These are phyloP conservation scores for Xylariaceae sp. DNA, from an alignment of 2,329 filamentous ascomycete genomes.

Conservation along the genomic window DNA sequence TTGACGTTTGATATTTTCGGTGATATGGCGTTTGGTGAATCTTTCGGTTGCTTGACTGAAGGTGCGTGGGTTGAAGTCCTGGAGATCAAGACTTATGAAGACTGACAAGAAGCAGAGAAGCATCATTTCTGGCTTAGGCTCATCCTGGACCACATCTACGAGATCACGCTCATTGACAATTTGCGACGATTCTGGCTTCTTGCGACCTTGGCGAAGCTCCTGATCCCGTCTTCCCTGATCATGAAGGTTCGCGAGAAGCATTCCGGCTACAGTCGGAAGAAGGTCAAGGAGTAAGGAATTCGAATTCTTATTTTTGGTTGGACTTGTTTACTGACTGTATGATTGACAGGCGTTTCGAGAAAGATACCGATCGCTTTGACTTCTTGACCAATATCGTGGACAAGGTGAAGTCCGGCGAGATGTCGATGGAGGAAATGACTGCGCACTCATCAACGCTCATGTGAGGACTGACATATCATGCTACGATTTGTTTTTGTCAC, in stretches of 20 bases:
- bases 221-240: constrained; percentile 5
- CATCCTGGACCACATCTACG: constrained; percentile 1
- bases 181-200: constrained; percentile 7
- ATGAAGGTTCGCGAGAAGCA: constrained; percentile 10
- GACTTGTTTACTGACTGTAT: not conserved
- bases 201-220: not conserved
- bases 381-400: constrained; percentile 12
- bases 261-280: constrained; percentile 8
- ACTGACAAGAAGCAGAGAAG: not conserved
- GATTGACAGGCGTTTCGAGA: constrained; percentile 10
- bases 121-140: constrained; percentile 4
- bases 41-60: not conserved
- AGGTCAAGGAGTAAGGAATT: constrained; percentile 11
- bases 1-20: not conserved
- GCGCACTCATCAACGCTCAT: constrained; percentile 18
- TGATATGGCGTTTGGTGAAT: constrained; percentile 2
- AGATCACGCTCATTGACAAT: constrained; percentile 16
- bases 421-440: constrained; percentile 13
- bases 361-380: constrained; percentile 7
- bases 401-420: constrained; percentile 15
- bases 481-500: not conserved
- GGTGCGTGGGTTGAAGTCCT: not conserved
- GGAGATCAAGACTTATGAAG: not conserved
- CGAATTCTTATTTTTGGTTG: not conserved
- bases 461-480: not conserved